These are phyloP conservation scores for Nitzschia inconspicua DNA, from an alignment of 108 stramenopile species.

Conservation along the genomic window DNA sequence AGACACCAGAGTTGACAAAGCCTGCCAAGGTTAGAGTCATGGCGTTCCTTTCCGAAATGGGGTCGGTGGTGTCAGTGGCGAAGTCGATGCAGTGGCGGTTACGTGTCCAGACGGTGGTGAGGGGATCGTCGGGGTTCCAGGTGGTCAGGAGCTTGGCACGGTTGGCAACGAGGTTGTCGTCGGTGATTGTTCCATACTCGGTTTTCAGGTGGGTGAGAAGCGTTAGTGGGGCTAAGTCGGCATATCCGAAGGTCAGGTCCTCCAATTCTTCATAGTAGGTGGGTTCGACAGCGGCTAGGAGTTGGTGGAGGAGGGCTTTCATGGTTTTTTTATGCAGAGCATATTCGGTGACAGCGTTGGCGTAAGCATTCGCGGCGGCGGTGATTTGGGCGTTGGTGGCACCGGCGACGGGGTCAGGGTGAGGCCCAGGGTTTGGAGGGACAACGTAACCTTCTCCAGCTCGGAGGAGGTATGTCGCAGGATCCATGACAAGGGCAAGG, in stretches of 20 bases:
- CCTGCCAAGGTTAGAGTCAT: background rate
- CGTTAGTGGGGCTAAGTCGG: background rate
- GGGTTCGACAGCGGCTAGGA: background rate
- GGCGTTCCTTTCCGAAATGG: background rate
- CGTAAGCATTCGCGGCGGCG: background rate
- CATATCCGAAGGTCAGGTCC: background rate
- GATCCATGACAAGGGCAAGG: background rate
- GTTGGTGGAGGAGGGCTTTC: background rate
- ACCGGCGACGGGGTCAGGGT: background rate
- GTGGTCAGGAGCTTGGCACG: background rate
- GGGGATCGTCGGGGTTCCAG: slow-evolving; percentile 18
- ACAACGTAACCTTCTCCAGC: background rate
- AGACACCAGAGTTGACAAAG: background rate
- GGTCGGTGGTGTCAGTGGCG: background rate
- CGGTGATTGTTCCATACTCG: slow-evolving; percentile 3
- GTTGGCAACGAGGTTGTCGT: slow-evolving; percentile 2
- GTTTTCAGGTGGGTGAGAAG: slow-evolving; percentile 9
- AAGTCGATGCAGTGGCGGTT: background rate
- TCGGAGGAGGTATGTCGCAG: background rate
- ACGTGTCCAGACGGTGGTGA: slow-evolving; percentile 1
- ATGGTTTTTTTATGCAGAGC: background rate
- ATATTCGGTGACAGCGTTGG: background rate
- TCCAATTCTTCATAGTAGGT: background rate
- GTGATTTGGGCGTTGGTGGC: background rate
- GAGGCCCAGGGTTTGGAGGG: background rate